Base-by-base conservation (phyloP, 306 rosid species). In the Quercus glauca region DNA sequence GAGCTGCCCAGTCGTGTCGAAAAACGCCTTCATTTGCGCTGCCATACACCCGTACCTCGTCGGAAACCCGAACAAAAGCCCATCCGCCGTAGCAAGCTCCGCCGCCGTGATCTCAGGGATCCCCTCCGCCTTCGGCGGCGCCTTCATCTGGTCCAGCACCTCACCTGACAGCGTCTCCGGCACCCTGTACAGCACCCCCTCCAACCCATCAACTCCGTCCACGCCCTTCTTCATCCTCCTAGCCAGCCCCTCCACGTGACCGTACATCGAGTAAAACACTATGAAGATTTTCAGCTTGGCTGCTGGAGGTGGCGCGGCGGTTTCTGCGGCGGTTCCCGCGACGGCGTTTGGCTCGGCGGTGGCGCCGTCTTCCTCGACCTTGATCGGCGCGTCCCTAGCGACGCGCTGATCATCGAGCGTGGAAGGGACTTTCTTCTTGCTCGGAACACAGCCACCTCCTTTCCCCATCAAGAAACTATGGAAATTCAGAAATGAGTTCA, bases 1-100 rank as follows among this genome's bases (percentile, higher is more conserved):
- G 81, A 95, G 79, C 73, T 84, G 86, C 59, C 93, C 94, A 0
- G 99, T 95, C 5, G 98, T 87, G 64, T 95, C 98, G 37, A 95
- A 95, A 73, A 93, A 95, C 23, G 98, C 94, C 82, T 95, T 91
- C 99, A 95, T 95, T 71, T 95, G 98, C 78, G 98, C 98, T 26
- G 98, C 99, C 99, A 93, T 95, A 15, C 87, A 69, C 1, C 99
- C 98, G 68, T 85, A 95, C 85, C 99, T 91, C 19, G 99, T 95
- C 31, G 96, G 99, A 20, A 93, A 95, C 70, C 99, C 97, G 63
- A 95, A 93, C 85, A 95, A 78, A 0, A 95, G 17, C 25, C 97
- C 99, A 49, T 93, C 98, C 19, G 97, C 98, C 29, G 33, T 88
- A 31, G 57, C 67, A 84, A 95, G 73, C 77, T 90, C 96, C 5